Percentiles rank a stretch among this genome's conserved stretches.
phyloP scores from a whole-genome alignment of 345 rosid genomes.

The Geranium rotundifolium region DNA sequence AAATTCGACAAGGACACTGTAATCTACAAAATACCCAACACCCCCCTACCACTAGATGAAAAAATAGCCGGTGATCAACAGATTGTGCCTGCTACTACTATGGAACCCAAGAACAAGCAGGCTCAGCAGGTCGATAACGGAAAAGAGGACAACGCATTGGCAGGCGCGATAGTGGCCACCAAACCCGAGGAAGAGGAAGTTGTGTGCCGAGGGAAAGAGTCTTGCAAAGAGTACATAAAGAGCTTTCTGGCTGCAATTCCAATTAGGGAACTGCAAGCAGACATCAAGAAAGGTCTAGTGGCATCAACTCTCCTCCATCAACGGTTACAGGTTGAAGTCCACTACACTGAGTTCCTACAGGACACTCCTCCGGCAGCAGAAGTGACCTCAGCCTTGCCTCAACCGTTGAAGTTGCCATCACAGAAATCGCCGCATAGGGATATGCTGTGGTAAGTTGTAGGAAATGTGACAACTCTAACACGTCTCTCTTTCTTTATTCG shows the following conservation, averaged over 20 bases:
- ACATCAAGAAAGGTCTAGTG: slow-evolving; percentile 78
- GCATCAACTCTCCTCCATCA: slow-evolving; percentile 64
- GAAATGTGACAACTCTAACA: slow-evolving; percentile 31
- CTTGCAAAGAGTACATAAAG: slow-evolving; percentile 93
- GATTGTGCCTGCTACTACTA: slow-evolving; percentile 9
- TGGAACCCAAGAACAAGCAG: slow-evolving; percentile 23
- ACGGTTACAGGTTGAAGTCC: slow-evolving; percentile 81
- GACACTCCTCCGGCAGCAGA: slow-evolving; percentile 10
- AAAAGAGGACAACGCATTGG: slow-evolving; percentile 21
- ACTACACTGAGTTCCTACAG: slow-evolving; percentile 38
- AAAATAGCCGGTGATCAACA: slow-evolving; percentile 30
- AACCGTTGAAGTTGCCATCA: slow-evolving; percentile 13
- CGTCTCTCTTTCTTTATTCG: slow-evolving; percentile 2
- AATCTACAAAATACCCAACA: slow-evolving; percentile 34
- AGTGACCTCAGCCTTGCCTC: slow-evolving; percentile 5
- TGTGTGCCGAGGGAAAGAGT: slow-evolving; percentile 68
- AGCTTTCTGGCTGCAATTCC: slow-evolving; percentile 95
- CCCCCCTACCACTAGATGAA: slow-evolving; percentile 27
- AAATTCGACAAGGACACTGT: slow-evolving; percentile 56
- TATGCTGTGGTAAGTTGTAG: slow-evolving; percentile 22
- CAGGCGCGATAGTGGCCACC: slow-evolving; percentile 7
- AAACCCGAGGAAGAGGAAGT: slow-evolving; percentile 26
- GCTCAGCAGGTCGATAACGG: slow-evolving; percentile 12
- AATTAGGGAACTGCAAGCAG: slow-evolving; percentile 70
- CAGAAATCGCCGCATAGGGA: slow-evolving; percentile 20